A percentile compares a stretch with the other conserved stretches of the same genome.
phyloP scores from a whole-genome alignment of 441 rosid genomes.

The Euphorbia corollata region DNA sequence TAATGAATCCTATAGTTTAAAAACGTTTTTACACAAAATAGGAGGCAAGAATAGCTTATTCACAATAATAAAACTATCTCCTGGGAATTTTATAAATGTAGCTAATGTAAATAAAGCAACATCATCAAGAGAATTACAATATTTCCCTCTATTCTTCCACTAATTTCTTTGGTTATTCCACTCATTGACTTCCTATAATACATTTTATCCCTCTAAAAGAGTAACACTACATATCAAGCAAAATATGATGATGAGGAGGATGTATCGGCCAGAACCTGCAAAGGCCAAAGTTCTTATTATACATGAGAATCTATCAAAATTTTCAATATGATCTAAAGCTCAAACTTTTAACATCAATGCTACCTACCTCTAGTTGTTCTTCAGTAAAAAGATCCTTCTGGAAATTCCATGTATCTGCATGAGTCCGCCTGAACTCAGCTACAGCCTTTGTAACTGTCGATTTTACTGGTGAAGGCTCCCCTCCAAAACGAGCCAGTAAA shows the following conservation, averaged over 20 bases:
- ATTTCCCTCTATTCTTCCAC: constrained; percentile 20
- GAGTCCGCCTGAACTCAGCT: constrained; percentile 95
- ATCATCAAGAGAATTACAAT: constrained; percentile 17
- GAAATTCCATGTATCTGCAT: constrained; percentile 95
- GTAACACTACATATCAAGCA: constrained; percentile 50
- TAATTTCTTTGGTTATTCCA: constrained; percentile 17
- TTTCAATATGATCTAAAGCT: constrained; percentile 1
- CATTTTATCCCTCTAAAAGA: constrained; percentile 12
- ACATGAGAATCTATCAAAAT: not conserved
- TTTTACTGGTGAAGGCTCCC: constrained; percentile 87
- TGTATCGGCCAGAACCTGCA: constrained; percentile 94
- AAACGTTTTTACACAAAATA: constrained; percentile 5
- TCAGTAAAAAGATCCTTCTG: constrained; percentile 88
- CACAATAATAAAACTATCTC: constrained; percentile 22
- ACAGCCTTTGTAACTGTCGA: constrained; percentile 93
- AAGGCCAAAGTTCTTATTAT: constrained; percentile 5
- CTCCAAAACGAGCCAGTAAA: constrained; percentile 69
- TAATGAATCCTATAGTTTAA: constrained; percentile 40
- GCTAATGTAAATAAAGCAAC: constrained; percentile 31
- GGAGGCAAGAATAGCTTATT: constrained; percentile 17
- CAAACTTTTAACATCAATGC: not conserved
- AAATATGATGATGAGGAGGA: constrained; percentile 92
- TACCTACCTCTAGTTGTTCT: constrained; percentile 98
- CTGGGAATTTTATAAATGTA: constrained; percentile 13
- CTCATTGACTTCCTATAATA: constrained; percentile 20